Conservation (phyloP, 164 flowering plant species). For the Vitis amurensis region DNA sequence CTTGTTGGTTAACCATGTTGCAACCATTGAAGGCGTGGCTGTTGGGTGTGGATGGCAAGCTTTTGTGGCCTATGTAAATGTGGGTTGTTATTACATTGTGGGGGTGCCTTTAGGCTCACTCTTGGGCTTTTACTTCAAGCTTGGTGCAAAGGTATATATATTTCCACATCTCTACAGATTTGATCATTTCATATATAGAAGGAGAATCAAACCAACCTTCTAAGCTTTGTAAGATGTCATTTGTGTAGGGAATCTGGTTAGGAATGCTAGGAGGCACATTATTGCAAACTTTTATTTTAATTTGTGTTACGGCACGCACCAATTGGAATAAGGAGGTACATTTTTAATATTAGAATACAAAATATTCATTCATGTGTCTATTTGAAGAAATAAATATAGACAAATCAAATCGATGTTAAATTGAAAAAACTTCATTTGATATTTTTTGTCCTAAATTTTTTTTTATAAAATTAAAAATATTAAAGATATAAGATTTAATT, state of each 20-base stretch:
- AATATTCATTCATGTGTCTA: not conserved
- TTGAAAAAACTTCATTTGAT: not conserved
- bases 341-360: too few species aligned
- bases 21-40: slow-evolving; percentile 30
- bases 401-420: too few species aligned
- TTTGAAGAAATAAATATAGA: not conserved
- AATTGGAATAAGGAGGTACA: slow-evolving; percentile 54
- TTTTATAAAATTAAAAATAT: not conserved
- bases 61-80: slow-evolving; percentile 41
- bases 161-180: not conserved
- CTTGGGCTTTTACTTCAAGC: slow-evolving; percentile 30
- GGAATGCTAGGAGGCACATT: slow-evolving; percentile 40
- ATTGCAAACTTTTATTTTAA: slow-evolving; percentile 41
- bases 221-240: not conserved
- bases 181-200: too few species aligned
- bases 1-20: too few species aligned
- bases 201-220: too few species aligned
- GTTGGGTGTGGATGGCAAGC: slow-evolving; percentile 53
- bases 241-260: slow-evolving; percentile 35
- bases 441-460: too few species aligned
- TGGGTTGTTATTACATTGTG: slow-evolving; percentile 36
- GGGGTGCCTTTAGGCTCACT: slow-evolving; percentile 38
- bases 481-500: not conserved
- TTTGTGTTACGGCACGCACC: slow-evolving; percentile 44
- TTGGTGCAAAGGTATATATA: slow-evolving; percentile 36